Base-by-base conservation (phyloP, 225 moss, liverwort and hornwort species). In the Asterella californica region DNA sequence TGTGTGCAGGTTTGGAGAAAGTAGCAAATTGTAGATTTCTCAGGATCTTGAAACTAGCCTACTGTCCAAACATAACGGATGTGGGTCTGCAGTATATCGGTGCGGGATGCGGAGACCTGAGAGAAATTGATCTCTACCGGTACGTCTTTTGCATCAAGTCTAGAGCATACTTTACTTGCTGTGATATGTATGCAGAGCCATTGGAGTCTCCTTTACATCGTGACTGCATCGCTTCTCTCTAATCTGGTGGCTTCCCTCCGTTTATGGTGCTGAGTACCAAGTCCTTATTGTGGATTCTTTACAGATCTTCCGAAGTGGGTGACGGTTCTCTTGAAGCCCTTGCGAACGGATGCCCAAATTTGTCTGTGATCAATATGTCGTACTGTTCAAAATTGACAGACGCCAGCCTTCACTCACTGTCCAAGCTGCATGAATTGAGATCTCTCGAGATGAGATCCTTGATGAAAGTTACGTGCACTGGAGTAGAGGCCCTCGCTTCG, bases 121-220 rank as follows among this genome's bases (percentile, higher is more conserved):
- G 85, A 15, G 92, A 92, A 79, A 80, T 92, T 52, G 92, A 92
- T 76, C 85, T 88, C 75, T 92, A 92, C 83, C 88, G 92, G 92
- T 92, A 62, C 63, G 77, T 71, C 3, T 54, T 50, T 5, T 49
- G 6, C 37, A 68, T 68, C 11, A 21, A 15, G 12, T 42, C 42
- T 29, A n/a, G 25, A 62, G 27, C n/a, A 5, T 18, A 53, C 6
- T 3, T 5, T 53, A 18, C 1, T 12, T 14, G 53, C 53, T 18
- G 18, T 53, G 18, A 18, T 53, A 5, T 9, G 53, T 53, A 12
- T 53, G 53, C 10, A 12, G 12, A 53, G 18, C 18, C 53, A 53
- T 53, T 3, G 12, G 53, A 53, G 53, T 53, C 18, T 12, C 18
- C 2, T 12, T 53, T 53, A 53, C 12, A 2, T 53, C 10, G 53